Evolutionary conservation across 805 yeast genomes (phyloP).

Genomic region (Priceomyces melissophilus): DNA sequence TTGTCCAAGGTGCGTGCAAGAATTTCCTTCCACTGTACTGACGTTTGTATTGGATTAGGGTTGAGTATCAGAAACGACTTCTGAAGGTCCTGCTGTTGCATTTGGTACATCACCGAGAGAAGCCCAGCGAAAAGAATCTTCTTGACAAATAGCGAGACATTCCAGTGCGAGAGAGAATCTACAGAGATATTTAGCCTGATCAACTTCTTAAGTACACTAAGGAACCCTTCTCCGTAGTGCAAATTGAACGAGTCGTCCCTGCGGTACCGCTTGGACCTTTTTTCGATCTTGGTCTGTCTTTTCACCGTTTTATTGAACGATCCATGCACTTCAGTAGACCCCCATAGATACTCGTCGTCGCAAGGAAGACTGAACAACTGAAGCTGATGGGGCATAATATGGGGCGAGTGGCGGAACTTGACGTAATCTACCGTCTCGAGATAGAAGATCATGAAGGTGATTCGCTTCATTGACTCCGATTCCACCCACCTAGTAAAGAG

Average conservation of each 20-base stretch:
- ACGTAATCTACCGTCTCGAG: constrained; percentile 77
- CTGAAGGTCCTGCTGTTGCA: constrained; percentile 28
- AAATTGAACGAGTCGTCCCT: constrained; percentile 2
- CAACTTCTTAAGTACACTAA: constrained; percentile 54
- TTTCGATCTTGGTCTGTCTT: constrained; percentile 28
- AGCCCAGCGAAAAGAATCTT: constrained; percentile 42
- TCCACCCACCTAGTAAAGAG: constrained; percentile 71
- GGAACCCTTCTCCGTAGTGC: constrained; percentile 28
- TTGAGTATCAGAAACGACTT: constrained; percentile 47
- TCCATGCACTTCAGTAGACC: constrained; percentile 34
- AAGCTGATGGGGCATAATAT: constrained; percentile 34
- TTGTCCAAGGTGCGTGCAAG: constrained; percentile 67
- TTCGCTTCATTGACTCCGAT: constrained; percentile 71
- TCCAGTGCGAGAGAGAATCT: constrained; percentile 30
- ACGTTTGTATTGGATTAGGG: constrained; percentile 22
- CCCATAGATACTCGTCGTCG: constrained; percentile 40
- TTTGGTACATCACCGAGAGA: constrained; percentile 24
- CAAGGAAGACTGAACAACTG: constrained; percentile 41
- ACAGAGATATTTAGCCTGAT: constrained; percentile 47
- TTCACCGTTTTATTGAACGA: constrained; percentile 37
- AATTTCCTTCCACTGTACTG: constrained; percentile 65
- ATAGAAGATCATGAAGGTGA: constrained; percentile 78
- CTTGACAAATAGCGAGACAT: constrained; percentile 52
- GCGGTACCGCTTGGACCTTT: constrained; percentile 7
- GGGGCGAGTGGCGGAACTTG: constrained; percentile 69